Conservation (phyloP, 768 basidiomycete genomes). For the Boletus sp. region DNA sequence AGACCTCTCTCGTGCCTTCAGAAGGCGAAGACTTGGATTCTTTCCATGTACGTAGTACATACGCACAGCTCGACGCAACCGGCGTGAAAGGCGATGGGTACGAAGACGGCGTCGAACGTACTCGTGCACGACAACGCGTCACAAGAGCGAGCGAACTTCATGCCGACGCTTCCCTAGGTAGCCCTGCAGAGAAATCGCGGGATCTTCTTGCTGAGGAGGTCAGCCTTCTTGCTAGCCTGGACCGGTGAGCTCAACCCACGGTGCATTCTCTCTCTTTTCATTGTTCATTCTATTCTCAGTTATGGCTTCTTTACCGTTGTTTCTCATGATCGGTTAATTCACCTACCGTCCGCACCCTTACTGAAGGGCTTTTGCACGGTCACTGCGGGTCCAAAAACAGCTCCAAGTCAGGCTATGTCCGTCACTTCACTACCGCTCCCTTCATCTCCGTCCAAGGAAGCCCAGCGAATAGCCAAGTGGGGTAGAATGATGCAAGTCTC, state of each 20-base stretch:
- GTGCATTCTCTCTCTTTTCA: neutral
- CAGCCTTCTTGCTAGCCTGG: constrained; percentile 70
- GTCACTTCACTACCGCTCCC: constrained; percentile 49
- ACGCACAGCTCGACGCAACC: constrained; percentile 82
- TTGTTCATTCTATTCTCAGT: constrained; percentile 40
- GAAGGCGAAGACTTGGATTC: constrained; percentile 81
- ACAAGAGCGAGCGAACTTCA: constrained; percentile 59
- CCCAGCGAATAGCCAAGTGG: constrained; percentile 86
- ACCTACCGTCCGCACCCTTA: constrained; percentile 61
- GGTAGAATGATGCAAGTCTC: constrained; percentile 80
- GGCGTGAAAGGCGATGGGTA: constrained; percentile 97
- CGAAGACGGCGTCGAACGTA: constrained; percentile 92
- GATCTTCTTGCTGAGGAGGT: constrained; percentile 75
- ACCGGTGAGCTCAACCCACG: constrained; percentile 60
- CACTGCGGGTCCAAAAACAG: constrained; percentile 44
- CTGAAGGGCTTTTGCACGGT: constrained; percentile 54
- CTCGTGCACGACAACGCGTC: constrained; percentile 65
- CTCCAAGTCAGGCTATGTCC: constrained; percentile 45
- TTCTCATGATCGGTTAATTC: constrained; percentile 81
- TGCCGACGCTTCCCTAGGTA: constrained; percentile 53
- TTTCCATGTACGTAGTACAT: constrained; percentile 81
- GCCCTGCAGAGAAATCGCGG: constrained; percentile 58
- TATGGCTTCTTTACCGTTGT: constrained; percentile 88
- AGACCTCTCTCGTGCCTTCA: constrained; percentile 63
- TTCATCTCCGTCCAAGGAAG: constrained; percentile 57